These are phyloP conservation scores for Talaromyces verruculosus DNA, from an alignment of 2,329 filamentous ascomycete genomes.

Conservation along the genomic window DNA sequence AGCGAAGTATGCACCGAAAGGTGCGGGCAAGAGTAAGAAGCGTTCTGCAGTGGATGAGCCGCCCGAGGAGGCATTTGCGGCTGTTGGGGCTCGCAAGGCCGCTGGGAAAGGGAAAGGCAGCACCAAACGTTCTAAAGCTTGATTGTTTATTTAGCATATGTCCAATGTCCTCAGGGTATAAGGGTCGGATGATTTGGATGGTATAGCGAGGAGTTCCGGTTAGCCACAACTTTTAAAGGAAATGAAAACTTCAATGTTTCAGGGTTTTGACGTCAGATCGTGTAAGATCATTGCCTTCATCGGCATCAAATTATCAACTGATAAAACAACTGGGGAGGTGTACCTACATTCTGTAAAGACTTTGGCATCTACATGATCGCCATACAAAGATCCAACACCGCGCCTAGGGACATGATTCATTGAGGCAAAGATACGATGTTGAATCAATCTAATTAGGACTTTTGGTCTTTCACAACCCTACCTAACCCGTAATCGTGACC, in stretches of 20 bases:
- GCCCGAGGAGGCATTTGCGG: slow-evolving; percentile 62
- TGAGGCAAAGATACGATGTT: neutral
- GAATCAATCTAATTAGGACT: neutral
- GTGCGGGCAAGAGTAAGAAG: slow-evolving; percentile 43
- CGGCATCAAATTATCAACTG: neutral
- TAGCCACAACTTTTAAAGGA: neutral
- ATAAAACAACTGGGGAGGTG: too few species aligned
- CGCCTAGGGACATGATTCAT: too few species aligned
- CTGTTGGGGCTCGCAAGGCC: slow-evolving; percentile 40
- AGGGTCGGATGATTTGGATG: neutral
- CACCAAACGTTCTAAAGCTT: slow-evolving; percentile 21
- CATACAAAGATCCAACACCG: neutral
- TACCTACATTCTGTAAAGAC: neutral
- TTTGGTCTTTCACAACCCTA: neutral
- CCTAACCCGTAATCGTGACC: neutral
- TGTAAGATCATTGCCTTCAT: neutral
- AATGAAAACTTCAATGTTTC: neutral
- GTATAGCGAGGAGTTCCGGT: slow-evolving; percentile 14
- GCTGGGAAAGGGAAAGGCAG: slow-evolving; percentile 39
- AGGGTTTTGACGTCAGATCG: neutral
- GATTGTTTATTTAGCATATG: neutral
- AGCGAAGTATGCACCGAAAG: slow-evolving; percentile 65
- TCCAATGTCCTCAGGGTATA: neutral
- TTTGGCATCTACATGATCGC: neutral
- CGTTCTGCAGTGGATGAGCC: slow-evolving; percentile 54